Percentiles rank a stretch among this genome's conserved stretches.
phyloP scores from a whole-genome alignment of 139 green algal genomes.

The Micractinium conductrix region DNA sequence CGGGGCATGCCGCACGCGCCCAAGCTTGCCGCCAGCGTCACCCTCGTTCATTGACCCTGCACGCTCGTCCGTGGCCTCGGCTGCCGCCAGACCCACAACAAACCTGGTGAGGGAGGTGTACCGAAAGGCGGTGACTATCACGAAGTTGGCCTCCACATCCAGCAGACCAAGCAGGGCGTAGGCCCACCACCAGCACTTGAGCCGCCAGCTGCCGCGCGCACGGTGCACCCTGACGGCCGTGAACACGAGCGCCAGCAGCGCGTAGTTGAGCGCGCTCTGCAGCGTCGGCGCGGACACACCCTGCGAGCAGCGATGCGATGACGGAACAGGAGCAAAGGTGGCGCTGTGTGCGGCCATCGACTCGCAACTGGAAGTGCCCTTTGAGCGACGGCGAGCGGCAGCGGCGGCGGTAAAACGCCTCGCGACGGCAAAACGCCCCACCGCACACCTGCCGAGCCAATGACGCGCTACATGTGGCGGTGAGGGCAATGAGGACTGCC shows the following conservation, averaged over 20 bases:
- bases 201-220: background rate
- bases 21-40: background rate
- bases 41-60: background rate
- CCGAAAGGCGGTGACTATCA: conserved; percentile 62
- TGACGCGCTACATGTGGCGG: conserved; percentile 55
- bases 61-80: background rate
- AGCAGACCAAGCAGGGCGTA: conserved; percentile 73
- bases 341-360: background rate
- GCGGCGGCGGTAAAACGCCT: too few species aligned
- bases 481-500: conserved; percentile 62
- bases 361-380: too few species aligned
- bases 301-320: background rate
- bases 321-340: background rate
- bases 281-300: conserved; percentile 66
- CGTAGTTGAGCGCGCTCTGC: conserved; percentile 75
- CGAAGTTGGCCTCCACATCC: conserved; percentile 81
- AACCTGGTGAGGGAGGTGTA: conserved; percentile 81
- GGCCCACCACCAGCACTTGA: conserved; percentile 29
- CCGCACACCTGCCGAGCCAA: conserved; percentile 35
- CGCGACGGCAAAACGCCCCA: too few species aligned
- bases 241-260: conserved; percentile 58
- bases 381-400: background rate
- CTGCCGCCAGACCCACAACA: background rate
- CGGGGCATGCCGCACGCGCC: background rate
- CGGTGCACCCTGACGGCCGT: conserved; percentile 20